phyloP scores from a whole-genome alignment of 1,284 basidiomycete genomes.

The Heliocybe sulcata region DNA sequence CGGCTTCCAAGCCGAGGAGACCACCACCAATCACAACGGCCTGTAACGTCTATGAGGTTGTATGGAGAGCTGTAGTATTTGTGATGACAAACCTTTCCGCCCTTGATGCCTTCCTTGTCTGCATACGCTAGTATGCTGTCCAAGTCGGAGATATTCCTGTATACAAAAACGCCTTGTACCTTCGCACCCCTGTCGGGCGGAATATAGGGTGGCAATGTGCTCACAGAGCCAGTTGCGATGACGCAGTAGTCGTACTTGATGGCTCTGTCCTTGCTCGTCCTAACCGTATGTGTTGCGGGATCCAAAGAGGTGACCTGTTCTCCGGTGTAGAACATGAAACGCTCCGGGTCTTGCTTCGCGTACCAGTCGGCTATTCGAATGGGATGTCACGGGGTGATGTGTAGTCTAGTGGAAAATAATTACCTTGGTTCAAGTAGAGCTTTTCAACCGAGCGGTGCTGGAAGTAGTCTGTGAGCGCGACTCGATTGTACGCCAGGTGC shows the following conservation, averaged over 20 bases:
- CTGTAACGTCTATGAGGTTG: slow-evolving; percentile 7
- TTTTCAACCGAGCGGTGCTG: slow-evolving; percentile 57
- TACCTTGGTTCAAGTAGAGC: slow-evolving; percentile 55
- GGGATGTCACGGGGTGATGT: slow-evolving; percentile 1
- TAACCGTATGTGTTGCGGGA: slow-evolving; percentile 34
- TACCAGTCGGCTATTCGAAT: slow-evolving; percentile 44
- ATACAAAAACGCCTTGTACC: slow-evolving; percentile 58
- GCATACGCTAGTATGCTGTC: slow-evolving; percentile 55
- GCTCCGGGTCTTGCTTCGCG: slow-evolving; percentile 43
- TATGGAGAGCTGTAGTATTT: not conserved
- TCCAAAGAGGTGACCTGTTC: slow-evolving; percentile 48
- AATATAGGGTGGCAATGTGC: slow-evolving; percentile 59
- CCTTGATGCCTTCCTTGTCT: slow-evolving; percentile 32
- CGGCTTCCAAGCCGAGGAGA: slow-evolving; percentile 68
- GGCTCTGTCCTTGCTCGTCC: slow-evolving; percentile 37
- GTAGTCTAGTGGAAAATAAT: slow-evolving; percentile 6
- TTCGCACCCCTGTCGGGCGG: slow-evolving; percentile 21
- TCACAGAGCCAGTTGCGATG: slow-evolving; percentile 69
- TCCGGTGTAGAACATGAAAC: slow-evolving; percentile 44
- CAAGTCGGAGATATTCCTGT: slow-evolving; percentile 65
- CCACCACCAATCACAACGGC: slow-evolving; percentile 69
- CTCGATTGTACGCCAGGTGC: slow-evolving; percentile 38
- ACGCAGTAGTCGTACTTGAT: slow-evolving; percentile 57
- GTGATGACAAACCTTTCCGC: slow-evolving; percentile 12
- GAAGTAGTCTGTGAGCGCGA: slow-evolving; percentile 60